Evolutionary conservation across 345 rosid species (phyloP), one percentile per base, ranked within the genome.

Genomic region (Eucalyptus marginata): DNA sequence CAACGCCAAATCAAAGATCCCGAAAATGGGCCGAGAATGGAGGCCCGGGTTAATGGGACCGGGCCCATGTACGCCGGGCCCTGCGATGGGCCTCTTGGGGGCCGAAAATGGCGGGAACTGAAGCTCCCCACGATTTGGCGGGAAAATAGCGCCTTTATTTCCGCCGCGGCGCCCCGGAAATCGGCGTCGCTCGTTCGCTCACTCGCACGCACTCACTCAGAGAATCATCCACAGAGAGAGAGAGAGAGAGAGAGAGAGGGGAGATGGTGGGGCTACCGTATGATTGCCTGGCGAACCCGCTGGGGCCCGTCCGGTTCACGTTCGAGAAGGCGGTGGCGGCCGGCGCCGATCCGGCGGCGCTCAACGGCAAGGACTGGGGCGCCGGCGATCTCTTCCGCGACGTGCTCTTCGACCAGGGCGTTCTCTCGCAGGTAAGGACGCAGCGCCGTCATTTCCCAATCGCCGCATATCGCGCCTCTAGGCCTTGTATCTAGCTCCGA

Each of bases 321-420:
- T 98, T 98, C 91, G 98, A 90, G 86, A 95, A 94, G 92, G 95
- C 97, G 43, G 87, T 96, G 4, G 94, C 93, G 7, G 93, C 95
- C 1, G 98, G 94, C 43, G 89, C 92, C 46, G 93, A 95, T 59
- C 96, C 99, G 86, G 89, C 95, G 12, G 89, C 97, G n/a, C 93
- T 95, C n/a, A 88, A 90, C 50, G 97, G 98, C 91, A 95, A 94
- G 90, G 99, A 97, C n/a, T 96, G 99, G 99, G 98, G 98, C 29
- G 95, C 95, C 86, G 87, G 90, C 79, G 98, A 96, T 81, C 94
- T 96, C 91, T 96, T 97, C 95, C 96, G 94, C 58, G 94, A 93
- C 49, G 92, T 95, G 90, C 95, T 97, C 90, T 93, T 93, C 91
- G 96, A 95, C 54, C 95, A 93, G 90, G 92, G 94, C 88, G 92